Evolutionary conservation across 768 basidiomycete species (phyloP), one percentile per base, ranked within the genome.

Genomic region (Rhodotorula graminis): DNA sequence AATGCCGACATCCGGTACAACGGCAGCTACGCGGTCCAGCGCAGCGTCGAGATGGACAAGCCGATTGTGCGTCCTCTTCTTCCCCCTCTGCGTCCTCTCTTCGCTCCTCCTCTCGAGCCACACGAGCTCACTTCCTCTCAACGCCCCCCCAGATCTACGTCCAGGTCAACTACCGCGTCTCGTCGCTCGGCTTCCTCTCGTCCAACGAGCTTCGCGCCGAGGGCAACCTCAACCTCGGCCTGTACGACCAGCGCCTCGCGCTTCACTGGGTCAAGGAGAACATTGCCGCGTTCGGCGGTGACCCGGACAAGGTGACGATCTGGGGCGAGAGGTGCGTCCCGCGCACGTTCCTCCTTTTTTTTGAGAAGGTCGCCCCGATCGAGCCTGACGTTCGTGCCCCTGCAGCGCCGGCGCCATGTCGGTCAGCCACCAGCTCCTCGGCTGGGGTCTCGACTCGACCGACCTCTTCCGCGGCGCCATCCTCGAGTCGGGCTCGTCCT

Each of bases 201-300:
- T 66, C 68, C 3, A 27, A 53, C 5, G 72, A 61, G 27, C 37
- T 69, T 25, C 44, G 44, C 47, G 44, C 33, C 7, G 64, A 69
- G 44, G 72, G 72, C 3, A 62, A 62, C 58, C 47, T 65, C 47
- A 73, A 73, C 49, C 53, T 63, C 49, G 72, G 72, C 2, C 56
- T 73, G 3, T 69, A 69, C 56, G 72, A 73, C 58, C 72, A 73
- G 69, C 82, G 83, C 2, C 81, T 83, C 46, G 87, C 88, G 0
- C 80, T 91, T 0, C 74, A 81, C 25, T 90, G 88, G 79, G 80
- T 90, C 1, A 85, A 88, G 71, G 82, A 87, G n/a, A 88, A 90
- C 75, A 86, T 89, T 27, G 84, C 82, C 7, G 83, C 84, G 6
- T 90, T 90, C 76, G 88, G 88, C 21, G 88, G 88, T 1, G 85